Conservation (phyloP, 2,329 filamentous ascomycete genomes). For the Colletotrichum sp. region DNA sequence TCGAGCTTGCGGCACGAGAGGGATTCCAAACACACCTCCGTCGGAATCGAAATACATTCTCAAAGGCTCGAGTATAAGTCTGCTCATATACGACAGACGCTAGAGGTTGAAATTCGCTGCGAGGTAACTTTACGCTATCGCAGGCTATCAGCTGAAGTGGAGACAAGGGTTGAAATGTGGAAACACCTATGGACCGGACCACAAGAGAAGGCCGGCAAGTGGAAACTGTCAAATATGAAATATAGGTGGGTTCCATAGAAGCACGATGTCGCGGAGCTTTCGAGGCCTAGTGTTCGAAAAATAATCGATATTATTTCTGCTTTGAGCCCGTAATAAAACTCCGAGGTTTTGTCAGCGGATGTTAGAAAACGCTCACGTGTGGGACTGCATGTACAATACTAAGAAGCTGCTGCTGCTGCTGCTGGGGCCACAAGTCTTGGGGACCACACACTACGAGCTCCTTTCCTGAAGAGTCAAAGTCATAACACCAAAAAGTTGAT, state of each 20-base stretch:
- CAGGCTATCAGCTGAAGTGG: not conserved
- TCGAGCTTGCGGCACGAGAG: not conserved
- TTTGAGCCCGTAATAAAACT: not conserved
- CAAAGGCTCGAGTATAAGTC: not conserved
- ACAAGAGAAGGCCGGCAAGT: not conserved
- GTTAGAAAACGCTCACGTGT: not conserved
- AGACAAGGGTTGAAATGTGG: not conserved
- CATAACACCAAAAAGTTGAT: not conserved
- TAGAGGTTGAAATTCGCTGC: not conserved
- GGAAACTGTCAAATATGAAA: not conserved
- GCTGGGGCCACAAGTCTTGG: not conserved
- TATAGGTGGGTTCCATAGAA: not conserved
- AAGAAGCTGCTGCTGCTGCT: not conserved
- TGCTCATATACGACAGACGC: not conserved
- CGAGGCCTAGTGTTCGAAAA: not conserved
- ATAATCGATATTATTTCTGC: not conserved
- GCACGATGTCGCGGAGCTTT: not conserved
- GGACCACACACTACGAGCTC: not conserved
- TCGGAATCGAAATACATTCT: rapidly evolving
- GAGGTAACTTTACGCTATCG: not conserved
- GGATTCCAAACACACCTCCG: not conserved
- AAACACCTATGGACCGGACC: rapidly evolving
- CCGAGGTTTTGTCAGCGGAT: not conserved
- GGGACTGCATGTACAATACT: not conserved
- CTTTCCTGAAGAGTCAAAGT: not conserved